Percentiles rank a stretch among this genome's conserved stretches.
Conservation (phyloP, 176 grass and related monocot species). For the Carex myosuroides region DNA sequence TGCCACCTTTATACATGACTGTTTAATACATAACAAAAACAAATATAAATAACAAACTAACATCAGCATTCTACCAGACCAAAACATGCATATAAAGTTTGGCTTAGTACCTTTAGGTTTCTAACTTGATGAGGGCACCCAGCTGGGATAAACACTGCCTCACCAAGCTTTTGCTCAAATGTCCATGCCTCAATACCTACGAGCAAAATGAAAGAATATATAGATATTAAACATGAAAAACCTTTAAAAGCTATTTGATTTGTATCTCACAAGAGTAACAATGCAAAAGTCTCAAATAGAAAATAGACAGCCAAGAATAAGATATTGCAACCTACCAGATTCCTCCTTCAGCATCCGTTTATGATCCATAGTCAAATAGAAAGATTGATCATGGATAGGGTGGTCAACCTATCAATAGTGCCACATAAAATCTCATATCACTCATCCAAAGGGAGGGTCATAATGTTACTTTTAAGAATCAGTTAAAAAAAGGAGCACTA, state of each 20-base stretch:
- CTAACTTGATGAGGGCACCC: conserved; percentile 94
- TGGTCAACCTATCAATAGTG: conserved; percentile 50
- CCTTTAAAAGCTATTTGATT: neutral
- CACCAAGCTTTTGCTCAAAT: conserved; percentile 90
- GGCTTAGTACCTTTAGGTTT: conserved; percentile 72
- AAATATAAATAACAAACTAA: neutral
- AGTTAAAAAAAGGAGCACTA: neutral
- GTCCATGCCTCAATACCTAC: conserved; percentile 92
- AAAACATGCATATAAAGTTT: neutral
- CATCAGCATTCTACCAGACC: neutral
- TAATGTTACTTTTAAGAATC: neutral
- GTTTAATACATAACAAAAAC: neutral
- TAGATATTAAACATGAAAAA: too few relatives aligned
- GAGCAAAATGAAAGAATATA: neutral
- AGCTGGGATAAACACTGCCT: conserved; percentile 94
- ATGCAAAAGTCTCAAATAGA: neutral
- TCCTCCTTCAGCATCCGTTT: conserved; percentile 81
- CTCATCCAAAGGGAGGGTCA: neutral
- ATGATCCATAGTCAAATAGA: conserved; percentile 77
- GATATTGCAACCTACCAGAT: conserved; percentile 45
- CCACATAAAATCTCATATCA: neutral
- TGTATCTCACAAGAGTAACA: neutral
- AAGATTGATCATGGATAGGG: conserved; percentile 86
- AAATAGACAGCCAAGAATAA: neutral
- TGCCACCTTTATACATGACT: conserved; percentile 96